Percentiles rank a stretch among this genome's conserved stretches.
Conservation (phyloP, 139 green algal genomes). For the Auxenochlorella protothecoides region DNA sequence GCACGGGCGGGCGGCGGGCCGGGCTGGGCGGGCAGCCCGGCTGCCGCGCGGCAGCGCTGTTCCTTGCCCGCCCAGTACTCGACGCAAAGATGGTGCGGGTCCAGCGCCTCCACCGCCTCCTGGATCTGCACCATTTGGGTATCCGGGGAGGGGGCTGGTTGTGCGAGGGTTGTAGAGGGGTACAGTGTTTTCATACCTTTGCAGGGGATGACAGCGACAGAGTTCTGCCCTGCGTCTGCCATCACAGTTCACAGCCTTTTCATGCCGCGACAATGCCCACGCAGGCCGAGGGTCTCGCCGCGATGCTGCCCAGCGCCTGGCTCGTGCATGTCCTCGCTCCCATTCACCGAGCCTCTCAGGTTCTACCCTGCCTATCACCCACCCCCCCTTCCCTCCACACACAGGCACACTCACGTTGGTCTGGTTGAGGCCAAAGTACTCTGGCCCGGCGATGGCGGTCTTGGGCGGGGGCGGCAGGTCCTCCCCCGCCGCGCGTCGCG, state of each 20-base stretch:
- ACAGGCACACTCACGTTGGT: slow-evolving; percentile 25
- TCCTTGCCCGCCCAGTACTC: slow-evolving; percentile 68
- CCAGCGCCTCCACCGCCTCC: slow-evolving; percentile 66
- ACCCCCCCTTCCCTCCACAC: neutral
- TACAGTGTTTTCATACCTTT: too few species aligned
- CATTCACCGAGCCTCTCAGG: too few species aligned
- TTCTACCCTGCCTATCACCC: neutral
- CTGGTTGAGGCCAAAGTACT: slow-evolving; percentile 91
- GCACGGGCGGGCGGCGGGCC: too few species aligned
- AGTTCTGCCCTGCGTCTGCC: neutral
- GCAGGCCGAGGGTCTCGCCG: neutral
- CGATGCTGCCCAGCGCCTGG: neutral
- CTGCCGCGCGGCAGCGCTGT: slow-evolving; percentile 32
- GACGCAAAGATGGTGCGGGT: slow-evolving; percentile 48
- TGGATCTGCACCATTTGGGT: slow-evolving; percentile 32
- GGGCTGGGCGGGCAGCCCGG: slow-evolving; percentile 16
- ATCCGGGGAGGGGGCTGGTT: too few species aligned
- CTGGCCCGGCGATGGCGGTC: slow-evolving; percentile 85
- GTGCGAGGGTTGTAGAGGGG: too few species aligned
- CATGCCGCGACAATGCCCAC: neutral
- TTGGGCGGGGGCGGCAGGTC: slow-evolving; percentile 75
- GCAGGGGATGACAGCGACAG: neutral
- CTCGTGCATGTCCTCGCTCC: too few species aligned
- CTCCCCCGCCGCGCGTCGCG: slow-evolving; percentile 55
- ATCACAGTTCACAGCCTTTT: neutral